Evolutionary conservation across 306 rosid species (phyloP).

Genomic region (Prunus persica): Prunus_persica_NCBIv2 NC_034013.1:15786001-15786500

Average conservation of each 20-base stretch:
- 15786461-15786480: constrained; percentile 25
- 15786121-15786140: background rate
- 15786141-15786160: too few species aligned
- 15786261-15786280: background rate
- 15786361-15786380: constrained; percentile 42
- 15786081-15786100: constrained; percentile 37
- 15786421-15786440: constrained; percentile 26
- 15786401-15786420: background rate
- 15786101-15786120: background rate
- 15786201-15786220: too few species aligned
- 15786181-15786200: too few species aligned
- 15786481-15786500: constrained; percentile 61
- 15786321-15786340: constrained; percentile 30
- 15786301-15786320: constrained; percentile 8
- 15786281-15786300: background rate
- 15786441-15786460: constrained; percentile 41
- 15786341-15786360: constrained; percentile 54
- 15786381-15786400: constrained; percentile 4
- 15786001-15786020: constrained; percentile 56
- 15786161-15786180: too few species aligned
- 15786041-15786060: constrained; percentile 19
- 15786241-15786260: too few species aligned
- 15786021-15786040: constrained; percentile 40
- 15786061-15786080: constrained; percentile 39
- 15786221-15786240: too few species aligned